phyloP scores from a whole-genome alignment of 83 land plant genomes.

The Diphasiastrum complanatum region DNA sequence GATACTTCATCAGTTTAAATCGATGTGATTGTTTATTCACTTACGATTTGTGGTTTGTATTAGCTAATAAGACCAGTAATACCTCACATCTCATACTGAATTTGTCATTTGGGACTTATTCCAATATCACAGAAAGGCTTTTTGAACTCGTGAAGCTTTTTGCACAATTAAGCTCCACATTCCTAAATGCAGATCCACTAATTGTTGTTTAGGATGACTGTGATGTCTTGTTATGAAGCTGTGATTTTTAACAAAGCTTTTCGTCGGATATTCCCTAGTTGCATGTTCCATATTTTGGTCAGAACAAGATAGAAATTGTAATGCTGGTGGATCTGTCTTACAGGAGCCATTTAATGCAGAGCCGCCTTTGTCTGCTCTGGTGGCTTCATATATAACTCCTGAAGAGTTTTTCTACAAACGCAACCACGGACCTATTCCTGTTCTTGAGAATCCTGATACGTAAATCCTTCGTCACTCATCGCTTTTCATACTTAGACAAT shows the following conservation, averaged over 20 bases:
- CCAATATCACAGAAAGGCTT: too few species aligned
- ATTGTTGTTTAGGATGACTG: background rate
- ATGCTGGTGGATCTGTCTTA: too few species aligned
- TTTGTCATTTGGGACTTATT: too few species aligned
- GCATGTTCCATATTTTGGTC: background rate
- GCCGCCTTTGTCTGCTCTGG: conserved; percentile 53
- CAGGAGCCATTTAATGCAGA: conserved; percentile 99
- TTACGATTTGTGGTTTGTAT: too few species aligned
- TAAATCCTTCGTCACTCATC: too few species aligned
- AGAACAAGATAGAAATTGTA: background rate
- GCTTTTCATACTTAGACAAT: too few species aligned
- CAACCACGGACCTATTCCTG: conserved; percentile 93
- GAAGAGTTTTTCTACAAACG: conserved; percentile 89
- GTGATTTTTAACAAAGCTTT: background rate
- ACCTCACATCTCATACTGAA: too few species aligned
- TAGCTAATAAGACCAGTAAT: too few species aligned
- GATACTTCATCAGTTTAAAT: too few species aligned
- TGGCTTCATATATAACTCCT: conserved; percentile 68
- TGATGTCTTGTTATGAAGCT: background rate
- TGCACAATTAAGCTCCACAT: background rate
- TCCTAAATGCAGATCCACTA: background rate
- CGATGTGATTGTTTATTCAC: too few species aligned
- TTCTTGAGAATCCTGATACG: conserved; percentile 64
- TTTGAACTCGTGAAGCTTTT: background rate
- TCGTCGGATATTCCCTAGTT: background rate